These are phyloP conservation scores for Yamadazyma laniorum DNA, from an alignment of 805 yeast species.

Conservation along the genomic window DNA sequence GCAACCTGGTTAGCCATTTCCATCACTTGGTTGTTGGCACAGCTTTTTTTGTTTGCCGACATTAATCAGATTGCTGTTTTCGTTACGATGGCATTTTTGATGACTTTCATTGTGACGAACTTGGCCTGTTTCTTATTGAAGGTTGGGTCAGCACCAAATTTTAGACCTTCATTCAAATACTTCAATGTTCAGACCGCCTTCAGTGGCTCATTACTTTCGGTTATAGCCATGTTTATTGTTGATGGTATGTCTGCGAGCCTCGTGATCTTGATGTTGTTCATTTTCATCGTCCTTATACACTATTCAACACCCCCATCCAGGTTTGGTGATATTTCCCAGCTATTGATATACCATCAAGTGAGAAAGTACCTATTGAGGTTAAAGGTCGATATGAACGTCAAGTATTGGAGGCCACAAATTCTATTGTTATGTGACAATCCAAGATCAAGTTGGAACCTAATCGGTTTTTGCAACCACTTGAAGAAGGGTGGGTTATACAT, in stretches of 20 bases:
- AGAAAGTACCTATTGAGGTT: conserved; percentile 82
- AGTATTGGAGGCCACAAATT: conserved; percentile 98
- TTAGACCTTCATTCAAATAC: conserved; percentile 90
- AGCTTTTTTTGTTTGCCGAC: conserved; percentile 81
- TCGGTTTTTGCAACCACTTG: conserved; percentile 88
- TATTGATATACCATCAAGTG: conserved; percentile 93
- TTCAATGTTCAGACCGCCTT: conserved; percentile 82
- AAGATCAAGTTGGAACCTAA: conserved; percentile 85
- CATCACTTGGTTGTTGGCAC: conserved; percentile 80
- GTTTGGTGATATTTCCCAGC: conserved; percentile 98
- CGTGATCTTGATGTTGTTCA: conserved; percentile 61
- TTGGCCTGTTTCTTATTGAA: conserved; percentile 87
- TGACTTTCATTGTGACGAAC: conserved; percentile 94
- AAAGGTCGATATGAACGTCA: conserved; percentile 84
- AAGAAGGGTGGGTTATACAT: conserved; percentile 95
- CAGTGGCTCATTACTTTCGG: conserved; percentile 65
- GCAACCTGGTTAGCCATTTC: conserved; percentile 69
- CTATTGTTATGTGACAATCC: conserved; percentile 88
- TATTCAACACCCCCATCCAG: conserved; percentile 91
- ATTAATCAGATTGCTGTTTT: conserved; percentile 92
- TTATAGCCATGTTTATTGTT: conserved; percentile 88
- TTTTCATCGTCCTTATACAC: conserved; percentile 77
- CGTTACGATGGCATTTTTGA: conserved; percentile 94
- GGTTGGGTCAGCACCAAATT: conserved; percentile 95
- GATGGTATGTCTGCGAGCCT: conserved; percentile 87